A percentile compares a stretch with the other conserved stretches of the same genome.
phyloP scores from a whole-genome alignment of 2,329 filamentous ascomycete genomes.

The Fusarium nematophilum region DNA sequence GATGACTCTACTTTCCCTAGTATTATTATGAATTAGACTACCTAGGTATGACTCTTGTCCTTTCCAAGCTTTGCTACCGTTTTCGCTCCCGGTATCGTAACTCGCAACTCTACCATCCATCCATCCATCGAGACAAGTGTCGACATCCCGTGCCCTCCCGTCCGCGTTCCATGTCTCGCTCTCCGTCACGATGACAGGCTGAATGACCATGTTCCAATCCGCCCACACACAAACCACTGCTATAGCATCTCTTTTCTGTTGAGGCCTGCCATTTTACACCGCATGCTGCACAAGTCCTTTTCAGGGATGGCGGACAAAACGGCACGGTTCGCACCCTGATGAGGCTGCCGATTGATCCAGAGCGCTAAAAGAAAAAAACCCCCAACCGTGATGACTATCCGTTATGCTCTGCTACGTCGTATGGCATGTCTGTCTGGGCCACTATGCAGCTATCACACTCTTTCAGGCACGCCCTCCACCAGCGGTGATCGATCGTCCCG shows the following conservation, averaged over 20 bases:
- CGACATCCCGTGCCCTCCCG: conserved; percentile 33
- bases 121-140: conserved; percentile 31
- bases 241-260: conserved; percentile 19
- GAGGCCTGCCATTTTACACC: conserved; percentile 17
- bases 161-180: conserved; percentile 18
- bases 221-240: neutral
- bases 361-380: too few species aligned
- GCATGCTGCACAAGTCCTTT: conserved; percentile 10
- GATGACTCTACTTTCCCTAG: conserved; percentile 31
- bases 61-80: neutral
- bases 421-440: conserved; percentile 2
- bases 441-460: conserved; percentile 5
- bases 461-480: neutral
- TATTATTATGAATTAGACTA: neutral
- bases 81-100: conserved; percentile 11
- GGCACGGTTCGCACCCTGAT: conserved; percentile 7
- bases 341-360: conserved; percentile 7
- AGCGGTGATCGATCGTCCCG: conserved; percentile 17
- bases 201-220: conserved; percentile 23
- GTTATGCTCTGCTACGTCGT: too few species aligned
- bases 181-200: conserved; percentile 35
- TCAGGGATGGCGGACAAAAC: neutral
- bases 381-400: conserved; percentile 3
- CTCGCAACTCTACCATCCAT: conserved; percentile 19
- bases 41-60: conserved; percentile 30